phyloP scores from a whole-genome alignment of 257 asterid species.

The Salvia rosmarinus region DNA sequence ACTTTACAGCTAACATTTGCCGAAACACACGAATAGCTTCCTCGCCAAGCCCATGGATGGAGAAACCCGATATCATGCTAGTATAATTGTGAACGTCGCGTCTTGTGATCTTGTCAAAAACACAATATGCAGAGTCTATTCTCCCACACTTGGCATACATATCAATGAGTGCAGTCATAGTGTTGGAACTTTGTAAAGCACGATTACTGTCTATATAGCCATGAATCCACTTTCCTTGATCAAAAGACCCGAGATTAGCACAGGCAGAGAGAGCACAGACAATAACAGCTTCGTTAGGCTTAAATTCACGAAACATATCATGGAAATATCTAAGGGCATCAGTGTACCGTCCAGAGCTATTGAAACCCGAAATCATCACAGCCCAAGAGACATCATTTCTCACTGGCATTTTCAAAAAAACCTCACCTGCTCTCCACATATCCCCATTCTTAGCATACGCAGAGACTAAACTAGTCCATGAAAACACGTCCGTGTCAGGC shows the following conservation, averaged over 20 bases:
- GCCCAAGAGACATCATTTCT: slow-evolving; percentile 82
- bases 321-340: slow-evolving; percentile 57
- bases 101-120: slow-evolving; percentile 48
- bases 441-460: slow-evolving; percentile 60
- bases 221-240: slow-evolving; percentile 71
- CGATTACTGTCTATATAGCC: slow-evolving; percentile 43
- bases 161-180: slow-evolving; percentile 68
- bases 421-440: slow-evolving; percentile 52
- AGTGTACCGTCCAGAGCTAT: slow-evolving; percentile 50
- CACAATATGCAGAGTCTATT: slow-evolving; percentile 50
- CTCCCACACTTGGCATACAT: slow-evolving; percentile 92
- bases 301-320: slow-evolving; percentile 48
- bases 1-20: slow-evolving; percentile 54
- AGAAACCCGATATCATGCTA: slow-evolving; percentile 71
- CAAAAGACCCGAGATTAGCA: slow-evolving; percentile 73
- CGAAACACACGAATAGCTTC: slow-evolving; percentile 55
- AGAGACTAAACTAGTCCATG: slow-evolving; percentile 73
- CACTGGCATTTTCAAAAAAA: slow-evolving; percentile 58
- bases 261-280: slow-evolving; percentile 85
- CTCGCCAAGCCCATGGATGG: slow-evolving; percentile 69
- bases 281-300: slow-evolving; percentile 77
- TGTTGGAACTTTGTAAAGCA: slow-evolving; percentile 46
- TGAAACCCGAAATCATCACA: slow-evolving; percentile 71
- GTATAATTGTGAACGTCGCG: slow-evolving; percentile 63
- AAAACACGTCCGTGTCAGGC: slow-evolving; percentile 62